A percentile compares a stretch with the other conserved stretches of the same genome.
These are phyloP conservation scores for Evernia prunastri DNA, from an alignment of 495 filamentous ascomycete species.

Conservation along the genomic window DNA sequence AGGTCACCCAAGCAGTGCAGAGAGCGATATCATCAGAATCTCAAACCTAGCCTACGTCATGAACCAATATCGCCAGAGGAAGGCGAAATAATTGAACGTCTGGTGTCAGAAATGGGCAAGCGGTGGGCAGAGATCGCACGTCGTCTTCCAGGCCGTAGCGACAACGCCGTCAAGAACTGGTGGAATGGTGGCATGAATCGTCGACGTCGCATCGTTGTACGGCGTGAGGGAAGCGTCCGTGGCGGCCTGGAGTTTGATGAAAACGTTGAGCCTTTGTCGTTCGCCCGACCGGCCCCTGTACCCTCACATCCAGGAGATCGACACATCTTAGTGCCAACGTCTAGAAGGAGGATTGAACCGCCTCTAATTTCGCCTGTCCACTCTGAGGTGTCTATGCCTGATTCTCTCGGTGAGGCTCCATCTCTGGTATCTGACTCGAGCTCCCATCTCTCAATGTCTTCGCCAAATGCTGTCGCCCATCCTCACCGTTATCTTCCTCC, in stretches of 20 bases:
- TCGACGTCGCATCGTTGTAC: constrained; percentile 28
- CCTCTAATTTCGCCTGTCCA: constrained; percentile 66
- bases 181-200: constrained; percentile 96
- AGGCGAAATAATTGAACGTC: constrained; percentile 69
- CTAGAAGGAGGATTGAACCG: constrained; percentile 48
- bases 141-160: constrained; percentile 76
- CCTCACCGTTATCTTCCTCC: constrained; percentile 10
- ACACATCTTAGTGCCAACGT: constrained; percentile 42
- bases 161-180: constrained; percentile 99
- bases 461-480: constrained; percentile 30
- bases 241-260: constrained; percentile 21
- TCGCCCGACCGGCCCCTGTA: constrained; percentile 22
- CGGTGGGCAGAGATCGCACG: constrained; percentile 94
- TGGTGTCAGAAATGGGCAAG: constrained; percentile 79
- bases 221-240: constrained; percentile 17
- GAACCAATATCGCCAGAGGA: constrained; percentile 89
- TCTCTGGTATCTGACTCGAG: constrained; percentile 66
- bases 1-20: constrained; percentile 93
- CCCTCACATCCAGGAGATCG: constrained; percentile 25
- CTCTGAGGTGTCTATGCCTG: constrained; percentile 52
- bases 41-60: constrained; percentile 86
- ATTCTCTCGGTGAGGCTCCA: constrained; percentile 57
- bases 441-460: constrained; percentile 49
- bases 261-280: constrained; percentile 28
- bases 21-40: constrained; percentile 90